phyloP scores from a whole-genome alignment of 1,284 basidiomycete species.

The Malassezia pachydermatis region DNA sequence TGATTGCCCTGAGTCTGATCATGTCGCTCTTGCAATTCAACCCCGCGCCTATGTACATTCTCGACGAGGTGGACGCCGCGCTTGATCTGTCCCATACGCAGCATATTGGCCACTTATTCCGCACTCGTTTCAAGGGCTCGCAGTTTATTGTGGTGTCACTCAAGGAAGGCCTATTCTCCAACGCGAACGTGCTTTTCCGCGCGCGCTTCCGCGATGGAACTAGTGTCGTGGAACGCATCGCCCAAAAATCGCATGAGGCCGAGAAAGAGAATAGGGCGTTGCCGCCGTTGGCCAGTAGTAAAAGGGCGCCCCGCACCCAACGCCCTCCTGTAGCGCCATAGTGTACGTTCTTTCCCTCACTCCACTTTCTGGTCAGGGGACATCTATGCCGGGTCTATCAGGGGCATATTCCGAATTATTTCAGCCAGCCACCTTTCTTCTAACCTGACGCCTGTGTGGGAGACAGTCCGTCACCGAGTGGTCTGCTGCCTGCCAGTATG shows the following conservation, averaged over 20 bases:
- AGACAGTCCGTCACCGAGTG: too few species aligned
- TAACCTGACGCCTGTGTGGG: neutral
- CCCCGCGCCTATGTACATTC: conserved; percentile 98
- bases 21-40: conserved; percentile 98
- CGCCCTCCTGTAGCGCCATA: too few species aligned
- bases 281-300: too few species aligned
- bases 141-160: conserved; percentile 97
- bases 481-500: neutral
- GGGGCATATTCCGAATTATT: neutral
- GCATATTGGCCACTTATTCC: conserved; percentile 91
- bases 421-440: neutral
- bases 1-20: conserved; percentile 92
- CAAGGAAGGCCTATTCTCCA: conserved; percentile 88
- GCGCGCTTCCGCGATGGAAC: conserved; percentile 87
- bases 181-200: conserved; percentile 91
- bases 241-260: conserved; percentile 13
- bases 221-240: conserved; percentile 62
- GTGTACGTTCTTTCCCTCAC: too few species aligned
- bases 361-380: neutral
- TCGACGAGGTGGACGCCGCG: conserved; percentile 96
- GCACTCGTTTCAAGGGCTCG: conserved; percentile 89
- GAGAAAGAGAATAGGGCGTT: too few species aligned
- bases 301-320: too few species aligned
- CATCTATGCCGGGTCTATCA: neutral
- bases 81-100: conserved; percentile 88